These are phyloP conservation scores for Bjerkandera adusta DNA, from an alignment of 1,284 basidiomycete genomes.

Conservation along the genomic window DNA sequence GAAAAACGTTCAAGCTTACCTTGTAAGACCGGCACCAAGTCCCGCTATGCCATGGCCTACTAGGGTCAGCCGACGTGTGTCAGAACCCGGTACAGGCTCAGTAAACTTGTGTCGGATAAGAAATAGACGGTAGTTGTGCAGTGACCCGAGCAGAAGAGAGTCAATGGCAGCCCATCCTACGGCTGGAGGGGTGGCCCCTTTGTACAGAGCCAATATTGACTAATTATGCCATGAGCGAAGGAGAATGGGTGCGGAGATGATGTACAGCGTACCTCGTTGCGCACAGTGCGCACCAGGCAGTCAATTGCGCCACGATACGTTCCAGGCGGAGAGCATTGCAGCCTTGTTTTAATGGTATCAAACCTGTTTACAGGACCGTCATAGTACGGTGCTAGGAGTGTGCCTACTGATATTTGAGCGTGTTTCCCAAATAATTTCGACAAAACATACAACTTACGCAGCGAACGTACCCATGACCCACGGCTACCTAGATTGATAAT, in stretches of 20 bases:
- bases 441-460: background rate
- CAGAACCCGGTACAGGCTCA: conserved; percentile 44
- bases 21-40: conserved; percentile 74
- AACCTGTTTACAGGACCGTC: too few relatives aligned
- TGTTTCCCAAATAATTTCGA: too few relatives aligned
- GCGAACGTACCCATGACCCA: conserved; percentile 59
- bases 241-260: conserved; percentile 2
- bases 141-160: conserved; percentile 70
- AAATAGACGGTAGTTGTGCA: conserved; percentile 72
- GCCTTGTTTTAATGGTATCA: conserved; percentile 74
- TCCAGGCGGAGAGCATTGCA: conserved; percentile 70
- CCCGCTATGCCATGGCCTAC: conserved; percentile 69
- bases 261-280: conserved; percentile 52
- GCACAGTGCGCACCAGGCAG: conserved; percentile 59
- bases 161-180: conserved; percentile 79
- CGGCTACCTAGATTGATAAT: conserved; percentile 48
- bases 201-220: conserved; percentile 52
- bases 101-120: conserved; percentile 54
- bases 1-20: too few relatives aligned
- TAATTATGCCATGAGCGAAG: too few relatives aligned
- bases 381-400: too few relatives aligned
- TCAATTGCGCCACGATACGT: conserved; percentile 69
- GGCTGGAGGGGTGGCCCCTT: conserved; percentile 73
- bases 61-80: conserved; percentile 48
- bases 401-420: too few relatives aligned